Evolutionary conservation across 345 rosid genomes (phyloP).

Genomic region (Camelina laxa): DNA sequence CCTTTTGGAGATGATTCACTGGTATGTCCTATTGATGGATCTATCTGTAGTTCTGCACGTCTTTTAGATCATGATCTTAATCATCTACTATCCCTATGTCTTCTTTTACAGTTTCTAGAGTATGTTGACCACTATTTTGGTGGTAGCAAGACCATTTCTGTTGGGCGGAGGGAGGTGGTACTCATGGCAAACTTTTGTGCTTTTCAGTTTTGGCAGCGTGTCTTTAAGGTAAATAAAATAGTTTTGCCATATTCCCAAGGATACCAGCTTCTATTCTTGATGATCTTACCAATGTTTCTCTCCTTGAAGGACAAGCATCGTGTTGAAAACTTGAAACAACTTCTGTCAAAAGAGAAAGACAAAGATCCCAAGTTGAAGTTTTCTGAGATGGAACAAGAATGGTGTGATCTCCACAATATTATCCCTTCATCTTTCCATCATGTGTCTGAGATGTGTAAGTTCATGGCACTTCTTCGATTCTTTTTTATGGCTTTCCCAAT

Average conservation of each 20-base stretch:
- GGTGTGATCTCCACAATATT: slow-evolving; percentile 87
- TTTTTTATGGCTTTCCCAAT: slow-evolving; percentile 22
- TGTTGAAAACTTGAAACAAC: slow-evolving; percentile 62
- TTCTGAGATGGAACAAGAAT: slow-evolving; percentile 76
- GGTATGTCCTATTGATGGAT: slow-evolving; percentile 56
- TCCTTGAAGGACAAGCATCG: slow-evolving; percentile 75
- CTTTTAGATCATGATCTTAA: slow-evolving; percentile 33
- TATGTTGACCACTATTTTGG: slow-evolving; percentile 56
- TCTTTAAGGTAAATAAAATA: slow-evolving; percentile 62
- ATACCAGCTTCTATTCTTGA: slow-evolving; percentile 16
- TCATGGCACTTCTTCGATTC: slow-evolving; percentile 24
- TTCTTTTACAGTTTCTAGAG: slow-evolving; percentile 61
- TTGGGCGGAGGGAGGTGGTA: slow-evolving; percentile 65
- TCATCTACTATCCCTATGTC: slow-evolving; percentile 35
- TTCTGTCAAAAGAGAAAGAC: slow-evolving; percentile 47
- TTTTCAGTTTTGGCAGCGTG: slow-evolving; percentile 86
- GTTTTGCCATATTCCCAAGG: slow-evolving; percentile 22
- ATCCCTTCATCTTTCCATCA: slow-evolving; percentile 71
- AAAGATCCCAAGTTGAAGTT: slow-evolving; percentile 46
- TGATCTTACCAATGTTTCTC: slow-evolving; percentile 37
- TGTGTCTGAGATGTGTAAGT: slow-evolving; percentile 78
- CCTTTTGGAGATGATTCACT: slow-evolving; percentile 78
- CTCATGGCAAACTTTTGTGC: slow-evolving; percentile 78
- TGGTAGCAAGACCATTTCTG: slow-evolving; percentile 48
- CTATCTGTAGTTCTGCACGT: slow-evolving; percentile 22